Conservation (phyloP, 495 filamentous ascomycete species). For the Penicillium goetzii region DNA sequence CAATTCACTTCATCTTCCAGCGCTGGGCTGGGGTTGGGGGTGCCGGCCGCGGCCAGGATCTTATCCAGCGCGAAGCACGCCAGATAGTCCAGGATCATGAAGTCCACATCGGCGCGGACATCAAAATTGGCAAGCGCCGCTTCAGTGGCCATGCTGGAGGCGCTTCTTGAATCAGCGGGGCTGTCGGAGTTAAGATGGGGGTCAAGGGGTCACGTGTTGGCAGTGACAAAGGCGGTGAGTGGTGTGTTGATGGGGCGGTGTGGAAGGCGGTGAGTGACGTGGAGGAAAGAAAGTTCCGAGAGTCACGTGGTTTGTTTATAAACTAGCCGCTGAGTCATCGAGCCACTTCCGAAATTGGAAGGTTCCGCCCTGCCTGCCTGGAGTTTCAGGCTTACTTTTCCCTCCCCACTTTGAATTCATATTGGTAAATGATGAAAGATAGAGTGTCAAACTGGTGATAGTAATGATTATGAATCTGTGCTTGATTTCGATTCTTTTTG, state of each 20-base stretch:
- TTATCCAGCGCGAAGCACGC: constrained; percentile 45
- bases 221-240: too few relatives aligned
- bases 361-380: too few relatives aligned
- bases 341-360: too few relatives aligned
- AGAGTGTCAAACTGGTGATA: too few relatives aligned
- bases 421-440: too few relatives aligned
- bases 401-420: too few relatives aligned
- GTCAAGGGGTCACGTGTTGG: background rate
- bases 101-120: constrained; percentile 47
- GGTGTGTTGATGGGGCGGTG: too few relatives aligned
- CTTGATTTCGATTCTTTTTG: too few relatives aligned
- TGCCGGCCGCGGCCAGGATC: constrained; percentile 25
- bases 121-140: constrained; percentile 23
- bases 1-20: constrained; percentile 26
- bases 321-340: too few relatives aligned
- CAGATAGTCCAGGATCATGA: constrained; percentile 60
- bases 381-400: too few relatives aligned
- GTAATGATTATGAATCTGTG: too few relatives aligned
- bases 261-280: too few relatives aligned
- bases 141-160: background rate
- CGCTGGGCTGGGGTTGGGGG: constrained; percentile 6
- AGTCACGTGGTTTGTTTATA: background rate
- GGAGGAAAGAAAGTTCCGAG: background rate
- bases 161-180: background rate
- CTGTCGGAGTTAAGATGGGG: background rate